phyloP scores from a whole-genome alignment of 345 rosid species.

The Euphorbia lathyris region DNA sequence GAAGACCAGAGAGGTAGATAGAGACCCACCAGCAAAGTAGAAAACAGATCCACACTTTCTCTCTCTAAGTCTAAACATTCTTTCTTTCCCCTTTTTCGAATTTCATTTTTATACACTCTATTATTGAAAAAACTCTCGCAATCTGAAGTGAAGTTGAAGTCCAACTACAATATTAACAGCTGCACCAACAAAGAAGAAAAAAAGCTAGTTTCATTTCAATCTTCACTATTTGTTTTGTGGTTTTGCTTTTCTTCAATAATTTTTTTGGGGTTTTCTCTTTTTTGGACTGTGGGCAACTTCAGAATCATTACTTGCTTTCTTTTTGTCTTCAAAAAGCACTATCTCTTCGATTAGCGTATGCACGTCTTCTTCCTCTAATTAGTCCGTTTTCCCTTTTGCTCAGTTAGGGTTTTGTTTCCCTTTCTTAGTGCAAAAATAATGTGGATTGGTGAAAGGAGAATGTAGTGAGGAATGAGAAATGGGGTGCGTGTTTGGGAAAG shows the following conservation, averaged over 20 bases:
- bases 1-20: constrained; percentile 2
- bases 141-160: neutral
- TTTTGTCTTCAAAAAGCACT: constrained; percentile 33
- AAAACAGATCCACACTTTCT: constrained; percentile 23
- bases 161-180: neutral
- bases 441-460: constrained; percentile 1
- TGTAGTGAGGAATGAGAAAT: constrained; percentile 18
- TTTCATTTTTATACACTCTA: neutral
- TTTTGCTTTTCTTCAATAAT: constrained; percentile 8
- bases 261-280: neutral
- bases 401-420: constrained; percentile 17
- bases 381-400: neutral
- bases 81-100: neutral
- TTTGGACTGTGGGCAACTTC: constrained; percentile 38
- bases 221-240: neutral
- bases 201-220: constrained; percentile 8
- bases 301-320: constrained; percentile 44
- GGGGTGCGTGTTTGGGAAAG: constrained; percentile 36
- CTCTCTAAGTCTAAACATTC: constrained; percentile 10
- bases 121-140: neutral
- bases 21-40: constrained; percentile 13
- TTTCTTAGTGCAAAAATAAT: constrained; percentile 17
- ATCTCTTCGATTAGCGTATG: constrained; percentile 5
- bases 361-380: constrained; percentile 14
- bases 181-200: neutral